These are phyloP conservation scores for Auricularia cornea DNA, from an alignment of 768 basidiomycete genomes.

Conservation along the genomic window DNA sequence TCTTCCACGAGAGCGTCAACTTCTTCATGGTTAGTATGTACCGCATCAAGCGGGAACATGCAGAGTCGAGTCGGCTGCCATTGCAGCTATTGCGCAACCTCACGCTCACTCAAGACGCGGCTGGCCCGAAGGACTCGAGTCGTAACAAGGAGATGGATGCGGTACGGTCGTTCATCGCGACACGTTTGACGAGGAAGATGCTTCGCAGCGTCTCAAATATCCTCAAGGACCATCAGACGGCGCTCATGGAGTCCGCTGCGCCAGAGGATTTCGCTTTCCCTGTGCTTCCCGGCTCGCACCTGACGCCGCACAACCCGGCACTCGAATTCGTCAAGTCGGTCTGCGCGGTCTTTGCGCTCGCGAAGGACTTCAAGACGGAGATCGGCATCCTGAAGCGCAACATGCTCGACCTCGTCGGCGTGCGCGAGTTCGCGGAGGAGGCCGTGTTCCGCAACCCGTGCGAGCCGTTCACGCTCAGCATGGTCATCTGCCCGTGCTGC, in stretches of 20 bases:
- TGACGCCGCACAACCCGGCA: conserved; percentile 66
- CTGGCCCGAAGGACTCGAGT: conserved; percentile 54
- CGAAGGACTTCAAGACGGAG: conserved; percentile 77
- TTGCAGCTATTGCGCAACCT: conserved; percentile 60
- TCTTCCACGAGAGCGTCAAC: conserved; percentile 66
- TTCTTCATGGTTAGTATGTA: conserved; percentile 83
- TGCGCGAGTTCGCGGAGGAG: conserved; percentile 80
- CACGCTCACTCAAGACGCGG: conserved; percentile 40
- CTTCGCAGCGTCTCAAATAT: conserved; percentile 55
- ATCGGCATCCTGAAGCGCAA: conserved; percentile 84
- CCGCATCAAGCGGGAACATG: conserved; percentile 57
- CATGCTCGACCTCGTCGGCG: conserved; percentile 75
- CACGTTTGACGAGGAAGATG: conserved; percentile 72
- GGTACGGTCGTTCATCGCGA: conserved; percentile 67
- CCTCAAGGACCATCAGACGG: conserved; percentile 52
- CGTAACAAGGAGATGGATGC: conserved; percentile 64
- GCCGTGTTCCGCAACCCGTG: conserved; percentile 89
- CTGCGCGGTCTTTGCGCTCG: conserved; percentile 73
- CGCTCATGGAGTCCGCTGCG: conserved; percentile 37
- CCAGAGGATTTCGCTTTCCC: conserved; percentile 72
- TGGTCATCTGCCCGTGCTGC: conserved; percentile 84
- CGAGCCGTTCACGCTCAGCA: conserved; percentile 72
- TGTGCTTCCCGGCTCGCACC: conserved; percentile 75
- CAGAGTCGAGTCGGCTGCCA: conserved; percentile 55
- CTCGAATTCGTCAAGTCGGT: conserved; percentile 86